phyloP scores from a whole-genome alignment of 176 grass and related monocot species.

The Miscanthus lutarioriparius region DNA sequence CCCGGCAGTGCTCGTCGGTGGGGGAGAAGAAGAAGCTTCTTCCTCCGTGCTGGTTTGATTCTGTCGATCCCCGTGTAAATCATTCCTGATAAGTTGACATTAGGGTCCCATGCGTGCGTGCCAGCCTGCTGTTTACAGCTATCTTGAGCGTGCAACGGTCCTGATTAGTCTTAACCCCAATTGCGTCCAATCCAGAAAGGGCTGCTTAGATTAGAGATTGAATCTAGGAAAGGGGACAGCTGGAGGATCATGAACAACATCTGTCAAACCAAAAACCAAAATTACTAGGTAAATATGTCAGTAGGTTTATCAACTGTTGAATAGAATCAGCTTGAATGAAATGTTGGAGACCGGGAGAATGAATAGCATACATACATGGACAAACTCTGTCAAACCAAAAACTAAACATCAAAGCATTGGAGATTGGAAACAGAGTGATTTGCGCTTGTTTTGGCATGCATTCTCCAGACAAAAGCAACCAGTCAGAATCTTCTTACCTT shows the following conservation, averaged over 20 bases:
- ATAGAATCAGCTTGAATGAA: background rate
- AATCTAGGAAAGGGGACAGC: constrained; percentile 8
- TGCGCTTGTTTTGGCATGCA: constrained; percentile 17
- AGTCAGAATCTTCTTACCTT: constrained; percentile 33
- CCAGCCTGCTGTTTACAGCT: constrained; percentile 30
- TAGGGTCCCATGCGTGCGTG: constrained; percentile 15
- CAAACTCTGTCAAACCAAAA: background rate
- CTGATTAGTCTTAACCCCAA: background rate
- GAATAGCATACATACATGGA: background rate
- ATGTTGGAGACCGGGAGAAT: background rate
- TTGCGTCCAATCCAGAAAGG: background rate
- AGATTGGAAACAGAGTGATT: background rate
- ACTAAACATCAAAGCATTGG: background rate
- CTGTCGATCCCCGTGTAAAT: background rate
- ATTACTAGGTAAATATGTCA: background rate
- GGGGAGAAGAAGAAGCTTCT: background rate
- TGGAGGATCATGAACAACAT: background rate
- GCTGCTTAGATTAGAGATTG: constrained; percentile 29
- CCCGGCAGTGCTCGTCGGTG: background rate
- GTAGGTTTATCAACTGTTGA: background rate
- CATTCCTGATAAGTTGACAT: constrained; percentile 26
- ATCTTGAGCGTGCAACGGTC: background rate
- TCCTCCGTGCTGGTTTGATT: constrained; percentile 12
- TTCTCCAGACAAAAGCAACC: constrained; percentile 23
- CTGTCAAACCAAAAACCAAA: too few species aligned